Evolutionary conservation across 192 early-diverging fungal species (phyloP).

Genomic region (Chytriomyces sp.): DNA sequence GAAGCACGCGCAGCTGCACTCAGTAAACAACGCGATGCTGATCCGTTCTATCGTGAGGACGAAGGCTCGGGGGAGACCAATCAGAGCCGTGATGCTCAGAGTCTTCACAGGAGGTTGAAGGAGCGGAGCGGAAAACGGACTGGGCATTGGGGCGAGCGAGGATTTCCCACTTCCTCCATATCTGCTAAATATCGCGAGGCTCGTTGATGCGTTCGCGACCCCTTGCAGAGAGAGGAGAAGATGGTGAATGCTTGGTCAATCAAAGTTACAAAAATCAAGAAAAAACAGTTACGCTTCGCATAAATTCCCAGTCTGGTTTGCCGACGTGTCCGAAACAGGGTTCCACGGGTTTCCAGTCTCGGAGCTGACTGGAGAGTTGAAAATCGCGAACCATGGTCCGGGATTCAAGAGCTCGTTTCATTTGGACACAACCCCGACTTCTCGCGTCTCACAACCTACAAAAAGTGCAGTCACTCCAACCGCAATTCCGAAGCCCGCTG

Average conservation of each 20-base stretch:
- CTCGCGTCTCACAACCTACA: not conserved
- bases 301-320: slow-evolving; percentile 60
- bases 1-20: slow-evolving; percentile 81
- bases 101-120: too few relatives aligned
- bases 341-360: slow-evolving; percentile 57
- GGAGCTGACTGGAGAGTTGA: slow-evolving; percentile 47
- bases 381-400: slow-evolving; percentile 53
- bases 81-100: too few relatives aligned
- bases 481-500: slow-evolving; percentile 45
- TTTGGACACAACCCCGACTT: not conserved
- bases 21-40: slow-evolving; percentile 90
- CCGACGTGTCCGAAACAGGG: slow-evolving; percentile 54
- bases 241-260: too few relatives aligned
- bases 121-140: too few relatives aligned
- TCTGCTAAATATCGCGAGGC: too few relatives aligned
- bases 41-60: too few relatives aligned
- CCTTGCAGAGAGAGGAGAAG: too few relatives aligned
- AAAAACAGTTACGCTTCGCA: not conserved
- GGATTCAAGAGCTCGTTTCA: slow-evolving; percentile 48
- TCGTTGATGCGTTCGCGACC: too few relatives aligned
- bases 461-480: slow-evolving; percentile 1
- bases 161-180: too few relatives aligned
- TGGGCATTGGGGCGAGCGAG: too few relatives aligned
- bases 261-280: too few relatives aligned
- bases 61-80: too few relatives aligned